phyloP scores from a whole-genome alignment of 139 green algal genomes.

The Closterium sp. region DNA sequence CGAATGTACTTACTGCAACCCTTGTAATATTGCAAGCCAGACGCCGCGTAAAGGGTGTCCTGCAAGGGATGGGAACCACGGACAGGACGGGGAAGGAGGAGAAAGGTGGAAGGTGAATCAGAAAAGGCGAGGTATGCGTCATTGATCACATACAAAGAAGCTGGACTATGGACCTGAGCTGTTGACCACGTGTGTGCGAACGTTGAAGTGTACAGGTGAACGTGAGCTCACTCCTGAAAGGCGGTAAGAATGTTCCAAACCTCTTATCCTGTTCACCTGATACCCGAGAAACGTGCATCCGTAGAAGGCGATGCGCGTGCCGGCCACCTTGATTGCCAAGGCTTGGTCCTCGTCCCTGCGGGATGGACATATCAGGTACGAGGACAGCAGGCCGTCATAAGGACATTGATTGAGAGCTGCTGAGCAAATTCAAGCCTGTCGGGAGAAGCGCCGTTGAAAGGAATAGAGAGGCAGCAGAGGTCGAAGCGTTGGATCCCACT shows the following conservation, averaged over 20 bases:
- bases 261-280: not conserved
- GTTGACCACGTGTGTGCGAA: no score
- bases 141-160: no score
- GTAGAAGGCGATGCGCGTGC: not conserved
- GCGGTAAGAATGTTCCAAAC: no score
- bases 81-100: not conserved
- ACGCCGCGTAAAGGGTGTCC: conserved; percentile 19
- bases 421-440: not conserved
- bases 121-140: not conserved
- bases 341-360: not conserved
- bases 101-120: not conserved
- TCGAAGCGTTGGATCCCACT: not conserved
- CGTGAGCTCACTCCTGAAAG: no score
- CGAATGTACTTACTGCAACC: conserved; percentile 10
- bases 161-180: no score
- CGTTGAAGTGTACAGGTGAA: no score
- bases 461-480: no score
- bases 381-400: no score
- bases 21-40: conserved; percentile 29
- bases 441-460: not conserved
- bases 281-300: not conserved
- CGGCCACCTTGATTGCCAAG: not conserved
- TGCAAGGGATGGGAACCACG: not conserved
- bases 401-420: no score
- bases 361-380: no score